Evolutionary conservation across 1,139 yeast genomes (phyloP).

Genomic region (Debaryomyces coudertii): DNA sequence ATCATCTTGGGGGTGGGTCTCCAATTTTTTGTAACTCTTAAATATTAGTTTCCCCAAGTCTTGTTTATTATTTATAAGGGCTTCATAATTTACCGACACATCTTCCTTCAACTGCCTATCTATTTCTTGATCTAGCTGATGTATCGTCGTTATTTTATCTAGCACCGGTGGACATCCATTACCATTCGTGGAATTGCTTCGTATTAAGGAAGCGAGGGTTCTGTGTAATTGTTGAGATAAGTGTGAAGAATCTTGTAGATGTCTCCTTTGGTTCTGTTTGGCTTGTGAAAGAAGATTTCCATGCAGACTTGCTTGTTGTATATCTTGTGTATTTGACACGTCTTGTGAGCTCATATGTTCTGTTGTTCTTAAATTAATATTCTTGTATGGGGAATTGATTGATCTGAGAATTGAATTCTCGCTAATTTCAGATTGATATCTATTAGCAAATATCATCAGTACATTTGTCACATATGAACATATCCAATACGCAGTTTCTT

Average conservation of each 20-base stretch:
- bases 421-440: neutral
- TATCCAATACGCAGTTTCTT: slow-evolving; percentile 11
- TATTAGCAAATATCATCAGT: neutral
- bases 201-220: slow-evolving; percentile 28
- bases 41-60: slow-evolving; percentile 23
- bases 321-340: neutral
- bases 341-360: neutral
- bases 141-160: slow-evolving; percentile 50
- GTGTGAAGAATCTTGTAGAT: slow-evolving; percentile 31
- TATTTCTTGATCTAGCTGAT: slow-evolving; percentile 42
- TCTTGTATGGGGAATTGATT: neutral
- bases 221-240: slow-evolving; percentile 33
- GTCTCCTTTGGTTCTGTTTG: slow-evolving; percentile 37
- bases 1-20: slow-evolving; percentile 3
- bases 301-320: slow-evolving; percentile 20
- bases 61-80: slow-evolving; percentile 26
- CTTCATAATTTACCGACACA: slow-evolving; percentile 29
- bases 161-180: slow-evolving; percentile 30
- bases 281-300: slow-evolving; percentile 37
- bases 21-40: slow-evolving; percentile 19
- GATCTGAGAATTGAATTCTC: neutral
- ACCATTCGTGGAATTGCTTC: slow-evolving; percentile 30
- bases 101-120: slow-evolving; percentile 38
- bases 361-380: neutral
- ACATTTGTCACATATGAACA: neutral